phyloP scores from a whole-genome alignment of 345 rosid species.

The Zanthoxylum bungeanum region DNA sequence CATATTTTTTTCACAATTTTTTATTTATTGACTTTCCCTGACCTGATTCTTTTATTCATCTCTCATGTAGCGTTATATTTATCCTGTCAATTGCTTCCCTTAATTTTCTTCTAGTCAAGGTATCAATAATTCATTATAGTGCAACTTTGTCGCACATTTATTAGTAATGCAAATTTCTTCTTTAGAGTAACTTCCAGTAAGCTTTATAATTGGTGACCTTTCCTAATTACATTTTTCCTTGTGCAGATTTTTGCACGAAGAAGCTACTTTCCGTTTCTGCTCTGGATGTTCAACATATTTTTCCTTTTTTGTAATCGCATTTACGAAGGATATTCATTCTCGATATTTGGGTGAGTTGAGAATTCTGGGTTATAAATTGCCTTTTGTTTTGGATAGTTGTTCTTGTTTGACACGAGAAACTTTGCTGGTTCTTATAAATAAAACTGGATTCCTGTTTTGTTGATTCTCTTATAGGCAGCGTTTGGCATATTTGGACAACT shows the following conservation, averaged over 20 bases:
- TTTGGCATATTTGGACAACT: conserved; percentile 74
- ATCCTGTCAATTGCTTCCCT: conserved; percentile 60
- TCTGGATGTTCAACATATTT: conserved; percentile 75
- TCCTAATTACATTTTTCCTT: conserved; percentile 32
- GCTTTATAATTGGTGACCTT: conserved; percentile 15
- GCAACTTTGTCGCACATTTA: no score
- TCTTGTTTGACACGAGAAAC: conserved; percentile 7
- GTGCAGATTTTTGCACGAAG: conserved; percentile 59
- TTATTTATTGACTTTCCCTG: conserved; percentile 15
- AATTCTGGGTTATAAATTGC: neutral
- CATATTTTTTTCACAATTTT: neutral
- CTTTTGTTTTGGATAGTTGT: neutral
- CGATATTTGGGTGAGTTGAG: conserved; percentile 73
- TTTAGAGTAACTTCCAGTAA: neutral
- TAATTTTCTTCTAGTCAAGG: conserved; percentile 82
- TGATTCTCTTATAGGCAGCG: conserved; percentile 43
- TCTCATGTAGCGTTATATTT: conserved; percentile 46
- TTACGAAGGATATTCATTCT: conserved; percentile 84
- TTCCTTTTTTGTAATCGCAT: conserved; percentile 81
- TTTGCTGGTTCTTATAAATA: conserved; percentile 4
- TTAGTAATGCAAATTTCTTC: neutral
- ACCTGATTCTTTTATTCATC: neutral
- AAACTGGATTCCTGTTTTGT: conserved; percentile 1
- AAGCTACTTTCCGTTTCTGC: conserved; percentile 48
- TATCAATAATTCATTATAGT: conserved; percentile 23